Conservation (phyloP, 768 basidiomycete genomes). For the Pluteus cervinus region DNA sequence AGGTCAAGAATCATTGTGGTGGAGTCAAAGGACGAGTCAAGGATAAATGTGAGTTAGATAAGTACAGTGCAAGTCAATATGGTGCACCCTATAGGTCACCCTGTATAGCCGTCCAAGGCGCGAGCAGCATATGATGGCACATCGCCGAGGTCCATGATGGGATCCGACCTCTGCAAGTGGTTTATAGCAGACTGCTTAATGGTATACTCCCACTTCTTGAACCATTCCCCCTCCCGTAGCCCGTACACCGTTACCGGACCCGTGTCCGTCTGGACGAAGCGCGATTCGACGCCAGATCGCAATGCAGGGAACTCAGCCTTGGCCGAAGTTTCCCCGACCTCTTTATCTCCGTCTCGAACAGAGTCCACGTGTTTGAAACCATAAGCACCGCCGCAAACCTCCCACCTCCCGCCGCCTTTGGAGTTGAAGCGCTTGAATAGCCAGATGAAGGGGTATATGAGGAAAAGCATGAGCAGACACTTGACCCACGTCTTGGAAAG, state of each 20-base stretch:
- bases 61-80: no score
- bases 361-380: constrained; percentile 3
- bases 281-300: no score
- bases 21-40: not conserved
- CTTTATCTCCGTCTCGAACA: not conserved
- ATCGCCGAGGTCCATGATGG: not conserved
- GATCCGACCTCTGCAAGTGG: not conserved
- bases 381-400: constrained; percentile 4
- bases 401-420: no score
- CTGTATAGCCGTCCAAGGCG: constrained; percentile 1
- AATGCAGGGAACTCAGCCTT: not conserved
- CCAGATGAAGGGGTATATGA: no score
- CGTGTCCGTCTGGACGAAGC: not conserved
- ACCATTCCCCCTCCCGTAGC: constrained; percentile 2
- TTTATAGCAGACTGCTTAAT: not conserved
- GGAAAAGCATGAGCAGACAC: not conserved
- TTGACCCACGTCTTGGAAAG: constrained; percentile 2
- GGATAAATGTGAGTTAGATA: not conserved
- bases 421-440: no score
- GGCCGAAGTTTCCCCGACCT: not conserved
- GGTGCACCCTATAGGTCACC: not conserved
- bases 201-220: constrained; percentile 3
- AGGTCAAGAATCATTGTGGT: no score
- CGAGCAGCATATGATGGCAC: not conserved
- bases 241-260: not conserved